A percentile compares a stretch with the other conserved stretches of the same genome.
Evolutionary conservation across 495 filamentous ascomycete species (phyloP).

Genomic region (Penicillium simplicissimum): DNA sequence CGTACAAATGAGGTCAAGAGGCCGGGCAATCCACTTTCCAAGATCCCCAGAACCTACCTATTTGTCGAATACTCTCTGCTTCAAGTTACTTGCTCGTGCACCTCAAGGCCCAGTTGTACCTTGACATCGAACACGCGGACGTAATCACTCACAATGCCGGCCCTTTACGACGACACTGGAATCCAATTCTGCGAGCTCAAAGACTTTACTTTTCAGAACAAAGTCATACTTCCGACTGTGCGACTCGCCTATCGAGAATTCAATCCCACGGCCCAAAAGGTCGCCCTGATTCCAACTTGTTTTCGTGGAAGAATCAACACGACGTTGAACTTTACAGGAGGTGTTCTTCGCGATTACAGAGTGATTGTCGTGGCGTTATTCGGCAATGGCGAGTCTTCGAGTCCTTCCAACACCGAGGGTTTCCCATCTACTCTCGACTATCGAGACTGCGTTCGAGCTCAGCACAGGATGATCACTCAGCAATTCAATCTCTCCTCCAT

Average conservation of each 20-base stretch:
- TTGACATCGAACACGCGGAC: not conserved
- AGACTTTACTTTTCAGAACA: conserved; percentile 41
- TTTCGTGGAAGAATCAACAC: conserved; percentile 46
- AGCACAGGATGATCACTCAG: conserved; percentile 58
- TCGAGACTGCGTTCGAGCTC: conserved; percentile 59
- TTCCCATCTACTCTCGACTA: conserved; percentile 61
- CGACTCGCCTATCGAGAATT: conserved; percentile 46
- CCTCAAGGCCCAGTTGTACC: too few relatives aligned
- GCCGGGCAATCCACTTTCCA: not conserved
- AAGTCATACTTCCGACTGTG: conserved; percentile 28
- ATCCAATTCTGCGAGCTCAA: conserved; percentile 38
- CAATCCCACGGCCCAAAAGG: conserved; percentile 38
- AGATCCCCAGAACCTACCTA: not conserved
- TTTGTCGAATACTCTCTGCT: not conserved
- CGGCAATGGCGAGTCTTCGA: conserved; percentile 66
- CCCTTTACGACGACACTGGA: conserved; percentile 10
- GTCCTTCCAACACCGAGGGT: conserved; percentile 57
- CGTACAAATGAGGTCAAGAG: not conserved
- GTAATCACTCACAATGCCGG: conserved; percentile 5
- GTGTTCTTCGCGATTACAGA: conserved; percentile 50
- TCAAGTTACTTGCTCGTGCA: too few relatives aligned
- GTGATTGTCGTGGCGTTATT: conserved; percentile 66
- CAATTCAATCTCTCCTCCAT: conserved; percentile 53
- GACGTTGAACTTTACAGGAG: conserved; percentile 48
- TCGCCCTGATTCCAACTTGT: conserved; percentile 49